A percentile compares a stretch with the other conserved stretches of the same genome.
These are phyloP conservation scores for Haplosporangium sp. DNA, from an alignment of 371 early-diverging fungal species.

Conservation along the genomic window DNA sequence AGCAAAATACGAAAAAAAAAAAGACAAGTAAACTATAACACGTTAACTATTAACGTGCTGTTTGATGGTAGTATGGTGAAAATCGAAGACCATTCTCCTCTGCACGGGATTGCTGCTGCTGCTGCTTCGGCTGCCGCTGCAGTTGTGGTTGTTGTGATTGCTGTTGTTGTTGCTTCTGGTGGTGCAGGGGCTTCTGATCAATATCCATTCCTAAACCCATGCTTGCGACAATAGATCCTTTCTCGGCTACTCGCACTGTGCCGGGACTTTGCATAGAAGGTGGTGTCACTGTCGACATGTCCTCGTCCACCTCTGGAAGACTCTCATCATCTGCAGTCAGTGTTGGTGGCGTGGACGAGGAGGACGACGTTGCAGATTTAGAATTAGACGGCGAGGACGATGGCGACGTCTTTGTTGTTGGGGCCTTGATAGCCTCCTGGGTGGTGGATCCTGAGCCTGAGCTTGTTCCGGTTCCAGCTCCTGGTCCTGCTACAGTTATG, in stretches of 20 bases:
- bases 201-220: constrained; percentile 26
- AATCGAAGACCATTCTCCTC: neutral
- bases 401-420: neutral
- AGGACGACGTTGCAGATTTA: constrained; percentile 23
- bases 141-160: no score
- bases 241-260: constrained; percentile 3
- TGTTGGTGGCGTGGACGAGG: constrained; percentile 34
- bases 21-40: no score
- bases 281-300: constrained; percentile 16
- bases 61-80: no score
- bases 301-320: constrained; percentile 27
- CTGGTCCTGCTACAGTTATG: neutral
- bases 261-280: constrained; percentile 13
- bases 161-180: constrained; percentile 4
- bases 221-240: neutral
- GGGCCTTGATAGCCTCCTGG: no score
- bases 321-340: constrained; percentile 34
- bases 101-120: neutral
- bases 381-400: constrained; percentile 10
- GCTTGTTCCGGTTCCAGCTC: no score
- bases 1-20: no score
- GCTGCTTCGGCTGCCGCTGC: no score
- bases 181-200: constrained; percentile 6
- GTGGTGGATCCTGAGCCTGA: neutral
- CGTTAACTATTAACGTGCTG: no score